A percentile compares a stretch with the other conserved stretches of the same genome.
These are phyloP conservation scores for Geotrichum bryndzae DNA, from an alignment of 1,139 yeast species.

Conservation along the genomic window DNA sequence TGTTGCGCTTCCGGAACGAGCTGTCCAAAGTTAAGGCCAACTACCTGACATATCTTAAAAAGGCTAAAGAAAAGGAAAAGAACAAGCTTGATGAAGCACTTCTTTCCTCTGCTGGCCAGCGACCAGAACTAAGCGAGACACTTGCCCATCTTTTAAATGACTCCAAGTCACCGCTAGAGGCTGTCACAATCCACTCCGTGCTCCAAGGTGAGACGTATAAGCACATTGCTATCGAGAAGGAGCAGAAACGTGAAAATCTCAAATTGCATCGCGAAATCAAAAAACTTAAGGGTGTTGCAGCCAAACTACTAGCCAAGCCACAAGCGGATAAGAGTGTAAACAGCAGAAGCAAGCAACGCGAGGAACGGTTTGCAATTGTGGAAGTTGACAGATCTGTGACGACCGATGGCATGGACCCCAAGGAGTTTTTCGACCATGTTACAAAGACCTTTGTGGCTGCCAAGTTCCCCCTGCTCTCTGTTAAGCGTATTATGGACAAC, in stretches of 20 bases:
- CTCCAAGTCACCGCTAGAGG: too few relatives aligned
- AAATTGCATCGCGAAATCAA: conserved; percentile 1
- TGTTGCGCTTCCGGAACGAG: background rate
- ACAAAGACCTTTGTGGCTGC: background rate
- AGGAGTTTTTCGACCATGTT: background rate
- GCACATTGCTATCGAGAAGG: background rate
- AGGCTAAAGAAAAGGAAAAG: background rate
- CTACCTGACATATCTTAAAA: background rate
- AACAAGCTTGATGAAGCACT: too few relatives aligned
- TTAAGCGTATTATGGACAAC: conserved; percentile 2
- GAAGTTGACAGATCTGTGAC: background rate
- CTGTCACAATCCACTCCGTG: too few relatives aligned
- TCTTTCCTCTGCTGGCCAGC: too few relatives aligned
- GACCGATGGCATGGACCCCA: background rate
- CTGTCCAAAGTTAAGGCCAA: conserved; percentile 2
- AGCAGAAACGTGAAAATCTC: background rate
- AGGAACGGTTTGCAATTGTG: conserved; percentile 10
- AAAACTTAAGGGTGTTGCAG: background rate
- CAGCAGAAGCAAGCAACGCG: conserved; percentile 8
- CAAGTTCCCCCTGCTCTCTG: background rate
- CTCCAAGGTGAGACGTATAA: too few relatives aligned
- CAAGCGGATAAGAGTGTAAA: conserved; percentile 1
- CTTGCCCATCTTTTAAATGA: too few relatives aligned
- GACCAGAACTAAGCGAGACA: too few relatives aligned
- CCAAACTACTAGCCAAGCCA: background rate